Conservation (phyloP, 108 stramenopile species). For the Pseudonitzschia multistriata region DNA sequence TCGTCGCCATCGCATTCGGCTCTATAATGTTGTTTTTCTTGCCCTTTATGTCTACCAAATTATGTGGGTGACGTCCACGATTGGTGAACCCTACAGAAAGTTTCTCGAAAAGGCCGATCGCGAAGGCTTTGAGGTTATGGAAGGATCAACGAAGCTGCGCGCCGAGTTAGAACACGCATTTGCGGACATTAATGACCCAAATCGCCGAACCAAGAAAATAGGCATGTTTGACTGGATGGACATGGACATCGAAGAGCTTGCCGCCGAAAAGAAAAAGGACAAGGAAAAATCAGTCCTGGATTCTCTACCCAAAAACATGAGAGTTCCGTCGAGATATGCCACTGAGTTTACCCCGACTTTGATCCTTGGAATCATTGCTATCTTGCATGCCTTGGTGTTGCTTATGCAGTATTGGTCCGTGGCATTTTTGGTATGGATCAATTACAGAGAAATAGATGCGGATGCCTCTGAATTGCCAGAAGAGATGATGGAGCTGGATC, state of each 20-base stretch:
- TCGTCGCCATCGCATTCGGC: constrained; percentile 36
- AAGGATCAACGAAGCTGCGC: constrained; percentile 74
- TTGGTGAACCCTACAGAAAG: constrained; percentile 70
- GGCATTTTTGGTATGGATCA: constrained; percentile 85
- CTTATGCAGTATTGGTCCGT: constrained; percentile 94
- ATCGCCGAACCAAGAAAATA: constrained; percentile 59
- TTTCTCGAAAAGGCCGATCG: constrained; percentile 88
- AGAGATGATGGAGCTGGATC: constrained; percentile 62
- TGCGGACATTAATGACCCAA: constrained; percentile 74
- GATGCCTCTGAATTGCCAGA: constrained; percentile 51
- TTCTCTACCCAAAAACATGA: constrained; percentile 70
- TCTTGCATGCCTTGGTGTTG: constrained; percentile 83
- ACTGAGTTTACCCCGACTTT: constrained; percentile 82
- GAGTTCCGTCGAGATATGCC: constrained; percentile 73
- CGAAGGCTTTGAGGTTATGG: constrained; percentile 90
- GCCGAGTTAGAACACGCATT: constrained; percentile 81
- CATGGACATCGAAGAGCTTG: constrained; percentile 90
- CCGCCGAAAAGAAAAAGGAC: constrained; percentile 73
- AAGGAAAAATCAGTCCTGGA: constrained; percentile 74
- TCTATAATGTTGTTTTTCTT: constrained; percentile 65
- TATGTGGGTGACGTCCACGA: constrained; percentile 51
- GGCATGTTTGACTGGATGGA: constrained; percentile 83
- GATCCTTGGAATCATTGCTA: constrained; percentile 62
- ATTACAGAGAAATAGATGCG: constrained; percentile 66
- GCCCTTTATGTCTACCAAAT: constrained; percentile 56